A percentile compares a stretch with the other conserved stretches of the same genome.
Evolutionary conservation across 2,329 filamentous ascomycete species (phyloP).

Genomic region (Fusarium sp.): DNA sequence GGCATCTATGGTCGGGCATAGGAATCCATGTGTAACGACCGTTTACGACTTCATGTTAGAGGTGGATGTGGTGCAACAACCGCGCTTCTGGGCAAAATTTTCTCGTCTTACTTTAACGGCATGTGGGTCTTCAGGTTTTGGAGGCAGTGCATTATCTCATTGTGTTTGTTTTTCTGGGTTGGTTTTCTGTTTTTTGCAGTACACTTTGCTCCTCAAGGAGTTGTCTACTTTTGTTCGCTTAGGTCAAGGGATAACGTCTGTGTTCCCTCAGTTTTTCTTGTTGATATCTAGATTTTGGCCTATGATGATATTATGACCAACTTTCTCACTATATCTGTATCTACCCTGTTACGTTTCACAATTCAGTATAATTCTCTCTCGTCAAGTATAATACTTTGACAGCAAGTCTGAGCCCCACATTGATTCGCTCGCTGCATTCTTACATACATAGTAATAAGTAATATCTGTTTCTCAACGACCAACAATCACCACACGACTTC

Average conservation of each 20-base stretch:
- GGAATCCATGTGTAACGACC: slow-evolving; percentile 36
- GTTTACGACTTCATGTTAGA: slow-evolving; percentile 42
- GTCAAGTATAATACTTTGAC: not conserved
- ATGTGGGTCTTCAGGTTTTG: slow-evolving; percentile 6
- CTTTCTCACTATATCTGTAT: not conserved
- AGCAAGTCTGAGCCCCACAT: slow-evolving; percentile 13
- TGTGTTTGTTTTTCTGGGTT: slow-evolving; percentile 5
- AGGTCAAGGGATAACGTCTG: slow-evolving; percentile 22
- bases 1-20: slow-evolving; percentile 7
- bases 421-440: not conserved
- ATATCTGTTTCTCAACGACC: not conserved
- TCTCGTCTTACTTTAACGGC: slow-evolving; percentile 23
- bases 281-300: slow-evolving; percentile 31
- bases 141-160: slow-evolving; percentile 14
- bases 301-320: slow-evolving; percentile 41
- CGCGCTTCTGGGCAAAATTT: slow-evolving; percentile 35
- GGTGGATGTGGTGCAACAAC: slow-evolving; percentile 31
- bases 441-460: not conserved
- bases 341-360: not conserved
- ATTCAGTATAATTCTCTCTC: not conserved
- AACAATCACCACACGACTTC: not conserved
- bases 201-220: slow-evolving; percentile 39
- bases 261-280: slow-evolving; percentile 29
- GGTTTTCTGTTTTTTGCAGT: slow-evolving; percentile 16
- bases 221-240: slow-evolving; percentile 23